These are phyloP conservation scores for Pisolithus thermaeus DNA, from an alignment of 1,284 basidiomycete species.

Conservation along the genomic window DNA sequence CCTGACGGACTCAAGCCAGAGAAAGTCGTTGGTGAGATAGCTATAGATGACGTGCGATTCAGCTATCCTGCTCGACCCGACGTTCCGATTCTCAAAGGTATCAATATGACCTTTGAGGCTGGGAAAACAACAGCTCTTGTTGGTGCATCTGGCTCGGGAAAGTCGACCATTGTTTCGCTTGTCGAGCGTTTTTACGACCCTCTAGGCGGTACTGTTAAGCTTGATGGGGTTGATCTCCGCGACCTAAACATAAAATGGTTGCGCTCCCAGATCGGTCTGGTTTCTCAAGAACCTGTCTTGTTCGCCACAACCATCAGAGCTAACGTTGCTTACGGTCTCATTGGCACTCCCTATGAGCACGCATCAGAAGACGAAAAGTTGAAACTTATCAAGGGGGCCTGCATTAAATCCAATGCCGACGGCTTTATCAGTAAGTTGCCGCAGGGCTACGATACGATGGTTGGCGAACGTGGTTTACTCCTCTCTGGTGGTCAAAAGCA, in stretches of 20 bases:
- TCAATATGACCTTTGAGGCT: slow-evolving; percentile 64
- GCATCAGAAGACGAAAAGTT: slow-evolving; percentile 74
- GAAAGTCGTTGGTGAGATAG: slow-evolving; percentile 70
- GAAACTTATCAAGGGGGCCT: slow-evolving; percentile 79
- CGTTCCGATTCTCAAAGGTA: slow-evolving; percentile 77
- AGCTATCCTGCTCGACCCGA: slow-evolving; percentile 87
- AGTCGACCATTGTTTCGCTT: slow-evolving; percentile 75
- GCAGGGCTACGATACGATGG: slow-evolving; percentile 83
- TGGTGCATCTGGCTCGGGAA: slow-evolving; percentile 87
- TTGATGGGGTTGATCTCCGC: slow-evolving; percentile 78
- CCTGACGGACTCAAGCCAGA: slow-evolving; percentile 69
- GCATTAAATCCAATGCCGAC: slow-evolving; percentile 87
- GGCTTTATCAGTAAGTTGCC: slow-evolving; percentile 85
- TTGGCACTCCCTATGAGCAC: slow-evolving; percentile 67
- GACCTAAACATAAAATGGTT: slow-evolving; percentile 86
- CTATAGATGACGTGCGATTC: slow-evolving; percentile 77
- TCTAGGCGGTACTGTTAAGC: slow-evolving; percentile 59
- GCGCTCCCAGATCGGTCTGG: slow-evolving; percentile 84
- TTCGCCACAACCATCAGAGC: slow-evolving; percentile 76
- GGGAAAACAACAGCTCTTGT: slow-evolving; percentile 85
- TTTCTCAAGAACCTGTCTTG: slow-evolving; percentile 85
- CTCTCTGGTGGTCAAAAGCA: slow-evolving; percentile 92
- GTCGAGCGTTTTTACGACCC: slow-evolving; percentile 92
- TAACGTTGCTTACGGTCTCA: slow-evolving; percentile 89
- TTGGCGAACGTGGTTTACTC: slow-evolving; percentile 91